phyloP scores from a whole-genome alignment of 169 alveolate species.

The Babesia sp. region DNA sequence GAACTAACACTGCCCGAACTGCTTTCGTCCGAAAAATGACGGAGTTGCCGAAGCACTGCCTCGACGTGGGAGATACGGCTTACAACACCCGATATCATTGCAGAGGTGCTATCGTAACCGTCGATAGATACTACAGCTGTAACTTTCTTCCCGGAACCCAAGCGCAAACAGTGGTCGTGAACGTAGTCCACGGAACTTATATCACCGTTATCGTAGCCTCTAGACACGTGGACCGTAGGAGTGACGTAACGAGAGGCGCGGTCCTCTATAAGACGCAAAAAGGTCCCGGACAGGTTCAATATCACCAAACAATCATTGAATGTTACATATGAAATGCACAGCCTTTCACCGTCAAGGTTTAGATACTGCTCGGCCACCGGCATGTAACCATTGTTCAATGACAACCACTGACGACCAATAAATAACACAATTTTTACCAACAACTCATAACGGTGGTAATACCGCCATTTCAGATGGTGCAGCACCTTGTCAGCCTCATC shows the following conservation, averaged over 20 bases:
- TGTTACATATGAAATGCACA: not conserved
- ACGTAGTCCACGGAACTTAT: not conserved
- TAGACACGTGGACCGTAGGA: not conserved
- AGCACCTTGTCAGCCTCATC: slow-evolving; percentile 19
- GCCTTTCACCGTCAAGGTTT: not conserved
- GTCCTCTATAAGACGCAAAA: slow-evolving; percentile 14
- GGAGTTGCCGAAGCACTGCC: not conserved
- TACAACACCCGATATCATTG: not conserved
- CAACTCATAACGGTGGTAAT: slow-evolving; percentile 23
- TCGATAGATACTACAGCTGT: not conserved
- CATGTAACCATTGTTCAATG: not conserved
- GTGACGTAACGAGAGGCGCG: slow-evolving; percentile 6
- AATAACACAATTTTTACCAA: slow-evolving; percentile 29
- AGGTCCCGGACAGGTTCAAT: slow-evolving; percentile 10
- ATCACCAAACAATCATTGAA: not conserved
- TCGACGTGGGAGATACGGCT: not conserved
- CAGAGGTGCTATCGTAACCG: not conserved
- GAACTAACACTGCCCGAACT: not conserved
- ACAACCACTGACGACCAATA: slow-evolving; percentile 28
- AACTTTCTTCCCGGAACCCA: not conserved
- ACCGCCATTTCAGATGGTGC: slow-evolving; percentile 7
- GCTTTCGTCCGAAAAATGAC: not conserved
- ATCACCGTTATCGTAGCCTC: not conserved
- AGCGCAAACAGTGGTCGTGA: not conserved
- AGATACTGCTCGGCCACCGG: not conserved